A percentile compares a stretch with the other conserved stretches of the same genome.
These are phyloP conservation scores for Fusarium siculi DNA, from an alignment of 2,329 filamentous ascomycete genomes.

Conservation along the genomic window DNA sequence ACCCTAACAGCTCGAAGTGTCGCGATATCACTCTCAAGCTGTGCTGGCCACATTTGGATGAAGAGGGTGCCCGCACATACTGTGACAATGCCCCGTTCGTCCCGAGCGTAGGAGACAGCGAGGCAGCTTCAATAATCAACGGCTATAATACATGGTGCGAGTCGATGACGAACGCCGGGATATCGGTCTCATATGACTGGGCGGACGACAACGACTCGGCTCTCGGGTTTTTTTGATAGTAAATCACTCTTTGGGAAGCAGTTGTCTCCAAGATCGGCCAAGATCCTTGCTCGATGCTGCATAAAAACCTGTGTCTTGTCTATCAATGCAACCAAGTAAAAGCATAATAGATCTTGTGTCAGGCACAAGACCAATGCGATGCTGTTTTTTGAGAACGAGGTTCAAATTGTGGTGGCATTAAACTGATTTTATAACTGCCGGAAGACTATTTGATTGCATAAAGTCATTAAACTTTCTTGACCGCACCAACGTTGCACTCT, in stretches of 20 bases:
- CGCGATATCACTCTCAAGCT: constrained; percentile 35
- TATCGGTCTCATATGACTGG: constrained; percentile 29
- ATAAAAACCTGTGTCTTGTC: not conserved
- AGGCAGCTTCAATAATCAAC: constrained; percentile 32
- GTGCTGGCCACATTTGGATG: constrained; percentile 31
- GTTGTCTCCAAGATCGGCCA: not conserved
- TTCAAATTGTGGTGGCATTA: not conserved
- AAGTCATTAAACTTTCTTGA: not conserved
- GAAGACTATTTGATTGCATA: not conserved
- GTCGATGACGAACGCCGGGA: constrained; percentile 26
- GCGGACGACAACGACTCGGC: constrained; percentile 21
- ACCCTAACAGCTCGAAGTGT: constrained; percentile 35
- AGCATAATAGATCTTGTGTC: not conserved
- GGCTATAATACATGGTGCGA: constrained; percentile 35
- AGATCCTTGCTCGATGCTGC: not conserved
- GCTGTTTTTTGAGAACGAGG: not conserved
- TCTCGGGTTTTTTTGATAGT: constrained; percentile 17
- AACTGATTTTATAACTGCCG: not conserved
- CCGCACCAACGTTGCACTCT: not conserved
- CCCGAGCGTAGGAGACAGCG: constrained; percentile 19
- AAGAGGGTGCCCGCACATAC: constrained; percentile 14
- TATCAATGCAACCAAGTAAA: not conserved
- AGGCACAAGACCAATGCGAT: not conserved
- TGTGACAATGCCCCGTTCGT: constrained; percentile 14
- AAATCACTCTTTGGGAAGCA: not conserved